Percentiles rank a stretch among this genome's conserved stretches.
These are phyloP conservation scores for Colletotrichum orbiculare DNA, from an alignment of 2,329 filamentous ascomycete genomes.

Conservation along the genomic window DNA sequence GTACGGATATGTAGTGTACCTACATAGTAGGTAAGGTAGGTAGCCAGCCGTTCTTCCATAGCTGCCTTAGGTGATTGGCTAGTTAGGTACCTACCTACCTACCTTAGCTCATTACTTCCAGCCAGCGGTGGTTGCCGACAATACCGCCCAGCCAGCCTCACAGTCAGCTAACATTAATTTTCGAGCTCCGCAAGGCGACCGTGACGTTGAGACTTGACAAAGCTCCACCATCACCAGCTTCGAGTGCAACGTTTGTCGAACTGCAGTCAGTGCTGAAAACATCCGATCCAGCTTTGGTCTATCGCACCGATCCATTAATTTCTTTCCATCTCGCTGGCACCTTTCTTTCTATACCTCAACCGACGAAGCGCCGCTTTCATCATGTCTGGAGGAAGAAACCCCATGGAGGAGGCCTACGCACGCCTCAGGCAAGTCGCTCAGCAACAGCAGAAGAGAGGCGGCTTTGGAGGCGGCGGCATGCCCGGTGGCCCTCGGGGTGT, in stretches of 20 bases:
- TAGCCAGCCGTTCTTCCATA: not conserved
- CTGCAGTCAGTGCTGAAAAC: too few species aligned
- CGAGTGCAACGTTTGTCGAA: too few species aligned
- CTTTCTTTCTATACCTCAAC: not conserved
- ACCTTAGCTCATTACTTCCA: too few species aligned
- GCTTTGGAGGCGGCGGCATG: conserved; percentile 52
- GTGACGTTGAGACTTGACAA: conserved; percentile 35
- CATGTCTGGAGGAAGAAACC: conserved; percentile 44
- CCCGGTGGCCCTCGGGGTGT: conserved; percentile 51
- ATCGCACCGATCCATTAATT: too few species aligned
- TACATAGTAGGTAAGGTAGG: too few species aligned
- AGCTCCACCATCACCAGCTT: conserved; percentile 34
- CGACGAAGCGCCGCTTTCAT: conserved; percentile 2
- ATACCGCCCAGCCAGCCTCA: conserved; percentile 6
- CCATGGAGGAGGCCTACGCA: conserved; percentile 62
- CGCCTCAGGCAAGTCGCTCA: conserved; percentile 62
- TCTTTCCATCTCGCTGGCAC: too few species aligned
- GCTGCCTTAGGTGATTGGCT: conserved; percentile 20
- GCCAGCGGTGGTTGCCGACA: conserved; percentile 16
- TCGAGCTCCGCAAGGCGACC: conserved; percentile 32
- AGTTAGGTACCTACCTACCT: too few species aligned
- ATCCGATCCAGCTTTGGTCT: too few species aligned
- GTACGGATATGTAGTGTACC: too few species aligned
- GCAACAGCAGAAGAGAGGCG: conserved; percentile 52
- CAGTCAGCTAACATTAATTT: conserved; percentile 26